Evolutionary conservation across 2,329 filamentous ascomycete genomes (phyloP), one percentile per base, ranked within the genome.

Genomic region (Fusarium napiforme): DNA sequence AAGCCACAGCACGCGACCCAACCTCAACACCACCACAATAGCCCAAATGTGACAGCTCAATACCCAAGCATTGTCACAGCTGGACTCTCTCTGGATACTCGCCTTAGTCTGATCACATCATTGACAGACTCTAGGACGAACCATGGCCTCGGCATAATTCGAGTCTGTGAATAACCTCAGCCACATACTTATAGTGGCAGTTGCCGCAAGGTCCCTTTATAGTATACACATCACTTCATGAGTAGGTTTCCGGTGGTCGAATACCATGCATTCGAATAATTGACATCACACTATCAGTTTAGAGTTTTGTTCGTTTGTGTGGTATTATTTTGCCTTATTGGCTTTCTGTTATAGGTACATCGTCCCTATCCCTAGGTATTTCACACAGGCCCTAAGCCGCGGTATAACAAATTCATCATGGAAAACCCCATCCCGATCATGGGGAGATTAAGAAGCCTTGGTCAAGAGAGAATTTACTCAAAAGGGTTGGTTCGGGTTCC

Each of bases 401-500:
- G 47, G 36, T 62, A 64, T 67, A 69, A 69, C 62, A 68, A 68
- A 65, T 64, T 76, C 74, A 69, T 76, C 71, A 72, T 67, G 61
- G 61, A 68, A 67, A 32, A 53, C 50, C 63, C 57, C 46, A 42
- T 65, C 45, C 50, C 66, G 40, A 72, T 62, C 52, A 65, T 64
- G 50, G 58, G 50, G 50, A 50, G 50, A 58, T 68, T 68, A 64
- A 69, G n/a, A 58, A 69, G 58, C 39, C 63, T 69, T 67, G 55
- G 52, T 49, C 43, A 65, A 55, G 45, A 63, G 46, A 63, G 53
- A 28, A 32, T 60, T 88, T 93, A 95, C 81, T 95, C 91, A 84
- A 97, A 97, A 69, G 94, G 94, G 87, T 95, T 96, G 85, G 94
- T 96, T 82, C 93, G 92, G 80, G 96, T 98, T 80, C 96, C 96